A percentile compares a stretch with the other conserved stretches of the same genome.
Evolutionary conservation across 148 eudicot species (phyloP).

Genomic region (Cornus florida): DNA sequence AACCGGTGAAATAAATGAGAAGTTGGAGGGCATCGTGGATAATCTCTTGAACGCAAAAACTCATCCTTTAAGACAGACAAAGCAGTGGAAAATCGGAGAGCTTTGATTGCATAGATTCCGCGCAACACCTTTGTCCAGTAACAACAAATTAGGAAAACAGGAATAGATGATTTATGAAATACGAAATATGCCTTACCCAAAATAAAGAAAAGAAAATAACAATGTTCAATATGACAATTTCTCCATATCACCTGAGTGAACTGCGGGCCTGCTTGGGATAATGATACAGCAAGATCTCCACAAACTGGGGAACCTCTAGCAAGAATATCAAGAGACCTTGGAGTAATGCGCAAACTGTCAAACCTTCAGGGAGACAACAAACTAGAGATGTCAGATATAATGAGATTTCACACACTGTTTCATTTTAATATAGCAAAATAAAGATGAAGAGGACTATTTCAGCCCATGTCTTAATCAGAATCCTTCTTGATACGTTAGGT

Average conservation of each 20-base stretch:
- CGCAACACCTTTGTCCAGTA: conserved; percentile 61
- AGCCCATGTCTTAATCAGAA: neutral
- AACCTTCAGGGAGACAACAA: conserved; percentile 52
- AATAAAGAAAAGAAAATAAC: neutral
- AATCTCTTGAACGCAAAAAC: conserved; percentile 95
- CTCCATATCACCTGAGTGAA: conserved; percentile 83
- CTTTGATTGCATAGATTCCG: conserved; percentile 90
- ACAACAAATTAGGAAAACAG: conserved; percentile 6
- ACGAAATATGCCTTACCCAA: neutral
- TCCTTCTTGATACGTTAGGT: neutral
- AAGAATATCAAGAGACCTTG: conserved; percentile 94
- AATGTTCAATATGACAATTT: neutral
- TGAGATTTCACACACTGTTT: neutral
- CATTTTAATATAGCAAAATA: conserved; percentile 2
- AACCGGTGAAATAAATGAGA: conserved; percentile 95
- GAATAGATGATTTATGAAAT: conserved; percentile 14
- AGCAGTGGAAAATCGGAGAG: conserved; percentile 95
- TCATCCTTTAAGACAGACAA: conserved; percentile 95
- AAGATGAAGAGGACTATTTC: neutral
- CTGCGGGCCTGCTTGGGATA: conserved; percentile 96
- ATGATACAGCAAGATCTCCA: conserved; percentile 98
- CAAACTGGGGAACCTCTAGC: conserved; percentile 96
- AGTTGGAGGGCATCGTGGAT: conserved; percentile 93
- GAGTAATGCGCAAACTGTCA: conserved; percentile 93
- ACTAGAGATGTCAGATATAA: conserved; percentile 16